Conservation (phyloP, 2,329 filamentous ascomycete genomes). For the Lecanoromycetidae sp. region DNA sequence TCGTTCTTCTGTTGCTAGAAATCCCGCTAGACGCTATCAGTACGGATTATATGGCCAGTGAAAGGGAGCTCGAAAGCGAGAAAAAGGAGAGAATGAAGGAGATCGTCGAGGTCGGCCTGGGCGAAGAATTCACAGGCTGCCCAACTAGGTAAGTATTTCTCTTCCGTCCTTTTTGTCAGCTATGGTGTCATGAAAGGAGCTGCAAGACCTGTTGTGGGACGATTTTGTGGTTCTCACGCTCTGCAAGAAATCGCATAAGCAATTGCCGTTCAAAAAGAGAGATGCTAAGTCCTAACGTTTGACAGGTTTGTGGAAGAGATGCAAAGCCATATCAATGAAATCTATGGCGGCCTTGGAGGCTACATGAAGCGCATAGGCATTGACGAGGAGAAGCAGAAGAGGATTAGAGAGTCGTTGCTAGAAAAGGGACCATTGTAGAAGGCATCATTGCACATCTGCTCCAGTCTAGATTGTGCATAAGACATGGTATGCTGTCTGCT, state of each 20-base stretch:
- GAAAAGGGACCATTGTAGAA: too few species aligned
- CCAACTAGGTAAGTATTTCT: constrained; percentile 51
- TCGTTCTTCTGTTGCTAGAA: constrained; percentile 45
- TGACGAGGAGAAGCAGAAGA: constrained; percentile 31
- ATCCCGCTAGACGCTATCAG: constrained; percentile 49
- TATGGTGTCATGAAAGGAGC: too few species aligned
- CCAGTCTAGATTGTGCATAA: too few species aligned
- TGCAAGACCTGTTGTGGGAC: too few species aligned
- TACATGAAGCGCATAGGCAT: constrained; percentile 58
- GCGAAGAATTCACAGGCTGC: constrained; percentile 60
- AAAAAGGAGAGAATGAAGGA: constrained; percentile 53
- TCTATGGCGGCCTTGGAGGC: constrained; percentile 52
- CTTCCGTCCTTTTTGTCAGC: too few species aligned
- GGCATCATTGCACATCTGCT: too few species aligned
- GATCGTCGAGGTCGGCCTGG: constrained; percentile 57
- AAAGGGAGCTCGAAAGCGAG: constrained; percentile 48
- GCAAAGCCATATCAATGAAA: constrained; percentile 43
- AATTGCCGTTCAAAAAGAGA: too few species aligned
- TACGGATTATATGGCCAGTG: constrained; percentile 59
- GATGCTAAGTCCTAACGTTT: too few species aligned
- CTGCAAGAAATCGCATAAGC: too few species aligned
- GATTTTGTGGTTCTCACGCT: too few species aligned
- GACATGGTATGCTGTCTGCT: too few species aligned
- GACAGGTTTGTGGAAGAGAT: constrained; percentile 51
- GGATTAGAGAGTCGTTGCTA: constrained; percentile 19